Conservation (phyloP, 2,329 filamentous ascomycete species). For the Fusarium gaditjirri region DNA sequence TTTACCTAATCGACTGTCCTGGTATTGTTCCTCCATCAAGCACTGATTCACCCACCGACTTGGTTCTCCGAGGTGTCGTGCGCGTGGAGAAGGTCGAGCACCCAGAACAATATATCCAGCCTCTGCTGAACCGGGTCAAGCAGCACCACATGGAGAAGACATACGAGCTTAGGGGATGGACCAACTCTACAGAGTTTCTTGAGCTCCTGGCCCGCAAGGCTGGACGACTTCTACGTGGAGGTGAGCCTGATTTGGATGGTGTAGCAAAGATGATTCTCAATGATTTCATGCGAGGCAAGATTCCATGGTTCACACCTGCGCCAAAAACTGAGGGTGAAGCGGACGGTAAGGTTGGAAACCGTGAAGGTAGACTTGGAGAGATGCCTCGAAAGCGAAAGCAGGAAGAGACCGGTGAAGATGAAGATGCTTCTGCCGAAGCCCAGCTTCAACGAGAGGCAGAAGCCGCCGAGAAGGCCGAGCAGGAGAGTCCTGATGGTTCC, state of each 20-base stretch:
- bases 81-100: constrained; percentile 96
- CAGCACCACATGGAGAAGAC: constrained; percentile 90
- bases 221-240: constrained; percentile 86
- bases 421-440: constrained; percentile 49
- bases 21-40: constrained; percentile 93
- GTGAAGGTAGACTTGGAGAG: constrained; percentile 83
- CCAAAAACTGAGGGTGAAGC: constrained; percentile 68
- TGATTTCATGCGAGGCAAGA: constrained; percentile 93
- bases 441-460: constrained; percentile 44
- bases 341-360: constrained; percentile 68
- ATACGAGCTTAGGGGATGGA: constrained; percentile 86
- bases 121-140: constrained; percentile 83
- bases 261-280: constrained; percentile 97
- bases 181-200: constrained; percentile 81
- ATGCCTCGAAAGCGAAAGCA: constrained; percentile 84
- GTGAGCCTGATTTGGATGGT: constrained; percentile 94
- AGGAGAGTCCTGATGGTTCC: constrained; percentile 51
- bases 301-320: constrained; percentile 94
- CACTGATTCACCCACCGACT: constrained; percentile 84
- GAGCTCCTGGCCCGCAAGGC: constrained; percentile 88
- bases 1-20: constrained; percentile 92
- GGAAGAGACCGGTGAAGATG: constrained; percentile 61
- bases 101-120: constrained; percentile 93
- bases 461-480: constrained; percentile 46
- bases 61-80: constrained; percentile 90